A percentile compares a stretch with the other conserved stretches of the same genome.
phyloP scores from a whole-genome alignment of 1,284 basidiomycete species.

The Somion occarium region DNA sequence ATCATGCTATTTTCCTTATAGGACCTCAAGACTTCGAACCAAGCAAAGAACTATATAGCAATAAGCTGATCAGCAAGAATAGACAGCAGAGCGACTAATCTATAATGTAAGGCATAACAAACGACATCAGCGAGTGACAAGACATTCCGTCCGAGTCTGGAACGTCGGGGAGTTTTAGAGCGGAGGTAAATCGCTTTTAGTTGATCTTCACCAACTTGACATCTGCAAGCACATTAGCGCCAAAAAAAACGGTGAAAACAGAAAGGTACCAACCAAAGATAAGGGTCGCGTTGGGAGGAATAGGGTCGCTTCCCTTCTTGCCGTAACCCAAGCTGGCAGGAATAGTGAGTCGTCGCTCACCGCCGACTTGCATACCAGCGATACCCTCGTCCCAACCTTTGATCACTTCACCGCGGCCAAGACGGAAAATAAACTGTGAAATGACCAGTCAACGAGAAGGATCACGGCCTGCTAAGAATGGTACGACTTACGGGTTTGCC shows the following conservation, averaged over 20 bases:
- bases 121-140: not conserved
- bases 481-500: conserved; percentile 70
- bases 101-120: not conserved
- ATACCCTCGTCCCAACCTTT: conserved; percentile 84
- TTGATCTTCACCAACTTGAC: conserved; percentile 70
- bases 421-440: conserved; percentile 73
- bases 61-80: not conserved
- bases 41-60: not conserved
- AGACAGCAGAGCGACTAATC: not conserved
- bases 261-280: conserved; percentile 55
- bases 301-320: conserved; percentile 43
- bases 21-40: not conserved
- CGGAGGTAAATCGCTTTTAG: conserved; percentile 28
- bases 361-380: conserved; percentile 88
- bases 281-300: conserved; percentile 69
- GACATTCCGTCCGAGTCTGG: not conserved
- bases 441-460: conserved; percentile 8
- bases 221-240: conserved; percentile 41
- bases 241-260: not conserved
- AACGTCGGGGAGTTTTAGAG: not conserved
- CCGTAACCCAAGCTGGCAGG: conserved; percentile 73
- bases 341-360: conserved; percentile 81
- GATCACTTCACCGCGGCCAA: conserved; percentile 70
- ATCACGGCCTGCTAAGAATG: conserved; percentile 20
- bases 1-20: not conserved